Evolutionary conservation across 2,329 filamentous ascomycete genomes (phyloP).

Genomic region (Teratosphaeria pseudoeucalypti): DNA sequence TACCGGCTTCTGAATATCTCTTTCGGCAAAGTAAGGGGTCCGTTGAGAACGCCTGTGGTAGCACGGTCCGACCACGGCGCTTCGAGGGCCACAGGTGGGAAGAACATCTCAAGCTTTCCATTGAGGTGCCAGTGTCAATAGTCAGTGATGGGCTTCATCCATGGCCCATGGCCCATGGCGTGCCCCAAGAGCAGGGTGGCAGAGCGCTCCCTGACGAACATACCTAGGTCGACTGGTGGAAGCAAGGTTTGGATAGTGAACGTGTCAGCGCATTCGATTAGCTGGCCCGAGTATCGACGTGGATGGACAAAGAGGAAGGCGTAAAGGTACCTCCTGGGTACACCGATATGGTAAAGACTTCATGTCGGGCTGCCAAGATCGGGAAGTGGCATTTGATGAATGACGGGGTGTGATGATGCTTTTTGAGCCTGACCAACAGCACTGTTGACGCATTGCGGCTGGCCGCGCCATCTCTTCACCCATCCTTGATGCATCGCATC

Average conservation of each 20-base stretch:
- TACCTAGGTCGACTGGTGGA: not conserved
- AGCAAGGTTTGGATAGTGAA: no score
- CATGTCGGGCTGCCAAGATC: not conserved
- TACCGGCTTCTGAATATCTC: not conserved
- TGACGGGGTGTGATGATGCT: not conserved
- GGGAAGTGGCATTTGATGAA: not conserved
- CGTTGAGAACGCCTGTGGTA: not conserved
- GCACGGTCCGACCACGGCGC: not conserved
- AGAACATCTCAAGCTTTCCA: not conserved
- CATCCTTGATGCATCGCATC: not conserved
- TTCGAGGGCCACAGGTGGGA: not conserved
- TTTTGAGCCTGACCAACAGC: not conserved
- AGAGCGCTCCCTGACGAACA: no score
- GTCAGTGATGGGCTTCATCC: not conserved
- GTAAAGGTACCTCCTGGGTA: no score
- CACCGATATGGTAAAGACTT: no score
- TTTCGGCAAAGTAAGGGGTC: not conserved
- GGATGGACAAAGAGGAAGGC: no score
- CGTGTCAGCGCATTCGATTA: no score
- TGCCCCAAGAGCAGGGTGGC: not conserved
- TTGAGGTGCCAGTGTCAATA: not conserved
- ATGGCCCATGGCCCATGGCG: not conserved
- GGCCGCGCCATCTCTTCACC: not conserved
- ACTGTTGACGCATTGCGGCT: not conserved
- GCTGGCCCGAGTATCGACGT: no score